Percentiles rank a stretch among this genome's conserved stretches.
Conservation (phyloP, 208 protist genomes). For the Porcisia hertigi region DNA sequence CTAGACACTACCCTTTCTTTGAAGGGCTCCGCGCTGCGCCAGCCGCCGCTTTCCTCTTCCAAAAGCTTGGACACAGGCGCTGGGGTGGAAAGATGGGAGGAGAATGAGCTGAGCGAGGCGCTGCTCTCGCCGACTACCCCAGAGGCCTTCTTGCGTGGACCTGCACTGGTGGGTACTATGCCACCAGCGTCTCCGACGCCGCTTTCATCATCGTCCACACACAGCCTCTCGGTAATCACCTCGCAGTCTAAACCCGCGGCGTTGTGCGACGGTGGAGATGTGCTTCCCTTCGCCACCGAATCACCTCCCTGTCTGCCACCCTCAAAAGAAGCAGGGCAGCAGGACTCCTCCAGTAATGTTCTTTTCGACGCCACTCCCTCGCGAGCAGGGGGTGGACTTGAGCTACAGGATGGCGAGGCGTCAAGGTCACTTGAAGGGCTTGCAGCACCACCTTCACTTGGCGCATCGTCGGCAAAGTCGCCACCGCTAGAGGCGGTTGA, state of each 20-base stretch:
- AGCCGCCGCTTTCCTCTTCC: background rate
- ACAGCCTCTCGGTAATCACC: background rate
- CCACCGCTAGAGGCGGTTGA: background rate
- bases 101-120: constrained; percentile 10
- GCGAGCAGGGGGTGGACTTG: background rate
- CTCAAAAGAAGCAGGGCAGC: constrained; percentile 4
- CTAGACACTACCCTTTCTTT: background rate
- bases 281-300: background rate
- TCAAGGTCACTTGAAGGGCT: background rate
- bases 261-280: background rate
- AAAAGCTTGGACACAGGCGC: background rate
- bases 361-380: background rate
- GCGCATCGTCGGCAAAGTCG: background rate
- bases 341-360: background rate
- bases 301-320: background rate
- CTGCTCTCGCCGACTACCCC: background rate
- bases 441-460: background rate
- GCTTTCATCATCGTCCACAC: background rate
- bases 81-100: constrained; percentile 4
- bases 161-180: background rate
- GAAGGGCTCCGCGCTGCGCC: background rate
- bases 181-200: background rate
- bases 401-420: background rate
- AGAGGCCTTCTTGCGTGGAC: background rate
- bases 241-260: background rate